A percentile compares a stretch with the other conserved stretches of the same genome.
These are phyloP conservation scores for Metschnikowia gelsemii DNA, from an alignment of 805 yeast species.

Conservation along the genomic window DNA sequence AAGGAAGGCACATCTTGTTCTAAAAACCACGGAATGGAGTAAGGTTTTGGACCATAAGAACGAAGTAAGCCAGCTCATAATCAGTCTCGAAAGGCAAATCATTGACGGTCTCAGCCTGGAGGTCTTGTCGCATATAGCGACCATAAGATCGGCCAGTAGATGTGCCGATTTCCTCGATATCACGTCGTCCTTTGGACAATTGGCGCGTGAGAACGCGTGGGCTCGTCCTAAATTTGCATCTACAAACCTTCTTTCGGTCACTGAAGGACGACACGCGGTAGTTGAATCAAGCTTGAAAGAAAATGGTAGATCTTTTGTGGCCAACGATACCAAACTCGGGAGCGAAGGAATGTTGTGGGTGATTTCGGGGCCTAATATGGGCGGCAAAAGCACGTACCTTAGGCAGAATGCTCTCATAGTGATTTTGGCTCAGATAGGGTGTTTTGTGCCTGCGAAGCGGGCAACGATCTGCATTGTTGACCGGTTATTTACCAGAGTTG, in stretches of 20 bases:
- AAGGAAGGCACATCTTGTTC: slow-evolving; percentile 44
- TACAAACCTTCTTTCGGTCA: slow-evolving; percentile 38
- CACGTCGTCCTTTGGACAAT: slow-evolving; percentile 64
- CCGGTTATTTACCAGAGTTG: slow-evolving; percentile 46
- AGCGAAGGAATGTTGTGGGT: slow-evolving; percentile 20
- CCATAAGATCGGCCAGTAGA: slow-evolving; percentile 51
- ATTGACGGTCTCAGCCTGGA: slow-evolving; percentile 47
- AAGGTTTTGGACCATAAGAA: slow-evolving; percentile 52
- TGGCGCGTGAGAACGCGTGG: slow-evolving; percentile 68
- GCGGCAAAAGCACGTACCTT: slow-evolving; percentile 53
- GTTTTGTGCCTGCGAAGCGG: slow-evolving; percentile 50
- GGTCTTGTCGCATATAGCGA: slow-evolving; percentile 44
- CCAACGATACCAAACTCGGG: slow-evolving; percentile 37
- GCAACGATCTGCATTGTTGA: slow-evolving; percentile 50
- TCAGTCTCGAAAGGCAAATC: slow-evolving; percentile 53
- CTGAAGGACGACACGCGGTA: slow-evolving; percentile 76
- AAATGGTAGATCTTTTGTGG: slow-evolving; percentile 48
- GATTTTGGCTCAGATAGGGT: slow-evolving; percentile 53
- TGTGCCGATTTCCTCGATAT: slow-evolving; percentile 69
- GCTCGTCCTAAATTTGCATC: slow-evolving; percentile 63
- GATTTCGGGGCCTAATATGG: slow-evolving; percentile 46
- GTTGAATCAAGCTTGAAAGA: slow-evolving; percentile 53
- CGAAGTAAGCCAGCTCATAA: slow-evolving; percentile 46
- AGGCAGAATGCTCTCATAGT: slow-evolving; percentile 50
- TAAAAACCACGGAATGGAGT: slow-evolving; percentile 53